Percentiles rank a stretch among this genome's conserved stretches.
These are phyloP conservation scores for Puccinia triticina DNA, from an alignment of 1,284 basidiomycete species.

Conservation along the genomic window DNA sequence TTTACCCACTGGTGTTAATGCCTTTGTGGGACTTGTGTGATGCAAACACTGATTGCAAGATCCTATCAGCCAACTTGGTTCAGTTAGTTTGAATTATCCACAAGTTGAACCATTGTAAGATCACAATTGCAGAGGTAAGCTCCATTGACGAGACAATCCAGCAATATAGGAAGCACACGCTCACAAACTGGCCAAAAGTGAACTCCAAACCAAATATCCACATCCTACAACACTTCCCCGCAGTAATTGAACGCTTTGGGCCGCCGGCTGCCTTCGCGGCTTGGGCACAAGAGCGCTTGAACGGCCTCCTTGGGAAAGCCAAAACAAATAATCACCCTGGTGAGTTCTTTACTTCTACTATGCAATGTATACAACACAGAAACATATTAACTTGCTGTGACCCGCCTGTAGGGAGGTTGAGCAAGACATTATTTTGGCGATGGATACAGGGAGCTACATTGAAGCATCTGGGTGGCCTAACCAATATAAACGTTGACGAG, in stretches of 20 bases:
- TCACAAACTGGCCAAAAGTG: constrained; percentile 6
- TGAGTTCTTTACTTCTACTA: not conserved
- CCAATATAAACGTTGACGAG: not conserved
- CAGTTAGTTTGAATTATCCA: not conserved
- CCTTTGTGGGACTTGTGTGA: constrained; percentile 2
- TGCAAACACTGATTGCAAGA: not conserved
- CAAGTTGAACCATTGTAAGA: not conserved
- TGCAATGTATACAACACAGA: too few species aligned
- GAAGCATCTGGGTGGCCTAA: not conserved
- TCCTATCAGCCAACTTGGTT: not conserved
- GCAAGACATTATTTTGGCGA: constrained; percentile 10
- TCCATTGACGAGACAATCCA: not conserved
- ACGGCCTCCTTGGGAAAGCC: constrained; percentile 20
- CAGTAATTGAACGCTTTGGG: constrained; percentile 21
- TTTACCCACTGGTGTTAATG: not conserved
- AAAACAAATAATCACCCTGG: constrained; percentile 15
- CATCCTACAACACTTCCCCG: constrained; percentile 14
- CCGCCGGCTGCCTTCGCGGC: constrained; percentile 22
- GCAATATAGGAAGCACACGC: constrained; percentile 13
- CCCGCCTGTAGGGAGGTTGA: not conserved
- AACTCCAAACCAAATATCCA: constrained; percentile 24
- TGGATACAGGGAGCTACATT: not conserved
- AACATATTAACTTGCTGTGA: not conserved
- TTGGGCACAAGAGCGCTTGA: constrained; percentile 26
- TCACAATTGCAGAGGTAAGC: not conserved